Conservation (phyloP, 2,329 filamentous ascomycete genomes). For the Stenocarpella maydis region DNA sequence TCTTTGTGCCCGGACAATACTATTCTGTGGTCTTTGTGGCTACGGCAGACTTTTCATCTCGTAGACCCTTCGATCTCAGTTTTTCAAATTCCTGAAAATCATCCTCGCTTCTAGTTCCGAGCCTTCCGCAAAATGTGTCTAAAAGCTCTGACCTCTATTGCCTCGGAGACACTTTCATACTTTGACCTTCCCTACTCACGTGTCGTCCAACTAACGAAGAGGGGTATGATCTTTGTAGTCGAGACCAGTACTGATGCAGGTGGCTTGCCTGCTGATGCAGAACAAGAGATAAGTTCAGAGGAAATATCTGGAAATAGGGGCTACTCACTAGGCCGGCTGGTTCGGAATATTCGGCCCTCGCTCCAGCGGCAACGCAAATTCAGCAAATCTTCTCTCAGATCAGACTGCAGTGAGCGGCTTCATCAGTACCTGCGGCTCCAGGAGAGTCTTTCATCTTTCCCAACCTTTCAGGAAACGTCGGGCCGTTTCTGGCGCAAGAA, state of each 20-base stretch:
- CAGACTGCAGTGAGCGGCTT: slow-evolving; percentile 5
- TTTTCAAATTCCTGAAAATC: not conserved
- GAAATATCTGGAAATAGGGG: not conserved
- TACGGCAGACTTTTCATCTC: not conserved
- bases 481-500: not conserved
- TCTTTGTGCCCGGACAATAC: not conserved
- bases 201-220: not conserved
- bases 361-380: not conserved
- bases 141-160: not conserved
- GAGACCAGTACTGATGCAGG: not conserved
- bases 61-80: not conserved
- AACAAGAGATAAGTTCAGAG: not conserved
- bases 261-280: not conserved
- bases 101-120: not conserved
- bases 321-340: not conserved
- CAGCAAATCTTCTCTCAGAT: not conserved
- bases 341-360: not conserved
- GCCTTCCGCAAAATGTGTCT: not conserved
- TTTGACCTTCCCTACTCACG: not conserved
- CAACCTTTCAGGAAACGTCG: not conserved
- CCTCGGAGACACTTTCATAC: not conserved
- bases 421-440: not conserved
- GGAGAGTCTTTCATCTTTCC: slow-evolving; percentile 7
- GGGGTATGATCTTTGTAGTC: not conserved
- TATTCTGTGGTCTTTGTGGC: not conserved